Base-by-base conservation (phyloP, 345 rosid species). In the Lepidium africanum region DNA sequence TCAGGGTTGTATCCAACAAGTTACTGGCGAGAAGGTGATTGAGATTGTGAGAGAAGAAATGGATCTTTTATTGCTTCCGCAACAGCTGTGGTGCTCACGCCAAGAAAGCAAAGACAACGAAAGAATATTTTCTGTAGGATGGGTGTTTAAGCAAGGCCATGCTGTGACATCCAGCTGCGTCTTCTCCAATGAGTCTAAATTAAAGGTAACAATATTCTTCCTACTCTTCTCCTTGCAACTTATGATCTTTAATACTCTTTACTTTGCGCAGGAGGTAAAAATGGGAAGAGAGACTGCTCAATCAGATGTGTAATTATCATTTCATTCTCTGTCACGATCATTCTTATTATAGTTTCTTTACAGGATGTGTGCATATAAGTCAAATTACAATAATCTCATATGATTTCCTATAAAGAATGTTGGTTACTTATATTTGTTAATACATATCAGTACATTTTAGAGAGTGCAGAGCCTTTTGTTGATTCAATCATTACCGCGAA, bases 51-150 rank as follows among this genome's bases (percentile, higher is more conserved):
- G 92, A 81, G 90, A 94, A 42, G 89, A 73, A 58, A 19, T 36
- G 30, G 62, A 77, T 66, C 79, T 87, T 23, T 54, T 83, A 50
- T 70, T 87, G 85, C 99, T 94, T 60, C 99, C 96, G 1, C 83
- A 76, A 75, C 85, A 76, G 69, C 43, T 91, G 36, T 94, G 95
- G 97, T 85, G 96, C 56, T 84, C 88, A 17, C 47, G 81, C 45
- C 78, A 78, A 77, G 81, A 71, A 69, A 73, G 40, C 35, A 77
- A 73, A 61, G 79, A 72, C 43, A 68, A 80, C 6, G 84, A 80
- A 74, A 81, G 81, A 47, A 51, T 41, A 47, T 72, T 60, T 57
- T 87, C 90, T 74, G 95, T 77, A 0, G 95, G 97, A 55, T 94
- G 99, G 99, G 53, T 81, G 59, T 84, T 77, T 38, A 78, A 84